These are phyloP conservation scores for Rhizophagus clarus DNA, from an alignment of 192 early-diverging fungal genomes.

Conservation along the genomic window DNA sequence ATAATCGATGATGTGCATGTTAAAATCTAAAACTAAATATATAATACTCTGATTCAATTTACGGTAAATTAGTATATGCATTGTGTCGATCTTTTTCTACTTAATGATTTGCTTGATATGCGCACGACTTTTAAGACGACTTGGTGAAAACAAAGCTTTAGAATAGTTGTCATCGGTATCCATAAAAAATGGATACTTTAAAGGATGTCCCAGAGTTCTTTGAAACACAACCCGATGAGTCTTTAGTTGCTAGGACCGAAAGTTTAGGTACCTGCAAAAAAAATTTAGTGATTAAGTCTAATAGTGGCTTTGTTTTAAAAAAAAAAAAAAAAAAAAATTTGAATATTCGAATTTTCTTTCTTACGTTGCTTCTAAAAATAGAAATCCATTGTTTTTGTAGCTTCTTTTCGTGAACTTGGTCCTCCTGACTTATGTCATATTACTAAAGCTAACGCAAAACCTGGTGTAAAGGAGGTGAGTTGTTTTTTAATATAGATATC, in stretches of 20 bases:
- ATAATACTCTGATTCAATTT: too few species aligned
- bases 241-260: conserved; percentile 84
- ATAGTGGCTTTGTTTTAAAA: not conserved
- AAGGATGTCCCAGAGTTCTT: conserved; percentile 96
- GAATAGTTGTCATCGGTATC: conserved; percentile 5
- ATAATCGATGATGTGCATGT: not conserved
- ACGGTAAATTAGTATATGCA: too few species aligned
- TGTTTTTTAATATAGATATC: not conserved
- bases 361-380: not conserved
- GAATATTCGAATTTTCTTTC: not conserved
- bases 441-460: conserved; percentile 87
- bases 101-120: too few species aligned
- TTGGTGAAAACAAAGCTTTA: not conserved
- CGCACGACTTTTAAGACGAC: not conserved
- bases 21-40: not conserved
- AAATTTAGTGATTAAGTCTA: not conserved
- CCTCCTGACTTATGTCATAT: conserved; percentile 98
- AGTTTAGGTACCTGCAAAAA: conserved; percentile 71
- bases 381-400: conserved; percentile 42
- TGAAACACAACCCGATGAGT: conserved; percentile 90
- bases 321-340: not conserved
- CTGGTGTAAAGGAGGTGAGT: conserved; percentile 72
- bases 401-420: conserved; percentile 88
- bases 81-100: too few species aligned
- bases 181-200: conserved; percentile 57